These are phyloP conservation scores for Tanacetum coccineum DNA, from an alignment of 129 eudicot species.

Conservation along the genomic window DNA sequence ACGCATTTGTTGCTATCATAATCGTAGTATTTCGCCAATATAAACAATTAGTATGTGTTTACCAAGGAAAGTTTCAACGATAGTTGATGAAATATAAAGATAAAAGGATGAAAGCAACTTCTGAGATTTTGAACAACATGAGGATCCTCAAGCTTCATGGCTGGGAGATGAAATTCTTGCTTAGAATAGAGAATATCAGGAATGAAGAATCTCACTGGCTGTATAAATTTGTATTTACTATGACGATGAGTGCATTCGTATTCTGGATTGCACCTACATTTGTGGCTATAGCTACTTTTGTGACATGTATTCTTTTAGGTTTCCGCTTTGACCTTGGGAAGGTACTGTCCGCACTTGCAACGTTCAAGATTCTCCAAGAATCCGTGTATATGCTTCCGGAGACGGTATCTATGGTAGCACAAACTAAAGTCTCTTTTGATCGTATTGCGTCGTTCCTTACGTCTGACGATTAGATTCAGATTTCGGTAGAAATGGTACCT, in stretches of 20 bases:
- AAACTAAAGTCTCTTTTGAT: conserved; percentile 87
- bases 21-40: conserved; percentile 55
- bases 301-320: conserved; percentile 57
- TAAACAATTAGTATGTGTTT: conserved; percentile 60
- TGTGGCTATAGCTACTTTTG: conserved; percentile 68
- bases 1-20: conserved; percentile 60
- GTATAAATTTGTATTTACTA: conserved; percentile 44
- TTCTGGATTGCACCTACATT: conserved; percentile 88
- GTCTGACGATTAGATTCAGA: conserved; percentile 56
- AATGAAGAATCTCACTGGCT: conserved; percentile 64
- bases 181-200: conserved; percentile 53
- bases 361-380: conserved; percentile 78
- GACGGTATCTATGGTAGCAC: conserved; percentile 59
- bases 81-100: conserved; percentile 73
- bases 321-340: conserved; percentile 88
- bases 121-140: conserved; percentile 86
- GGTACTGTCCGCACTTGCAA: conserved; percentile 77
- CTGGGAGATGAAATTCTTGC: conserved; percentile 93
- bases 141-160: conserved; percentile 87
- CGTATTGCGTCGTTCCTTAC: conserved; percentile 66
- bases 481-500: conserved; percentile 57
- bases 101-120: conserved; percentile 79
- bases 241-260: conserved; percentile 39
- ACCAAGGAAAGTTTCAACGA: conserved; percentile 65
- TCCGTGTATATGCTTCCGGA: conserved; percentile 65